Percentiles rank a stretch among this genome's conserved stretches.
Conservation (phyloP, 2,329 filamentous ascomycete genomes). For the Lithohypha guttulata region DNA sequence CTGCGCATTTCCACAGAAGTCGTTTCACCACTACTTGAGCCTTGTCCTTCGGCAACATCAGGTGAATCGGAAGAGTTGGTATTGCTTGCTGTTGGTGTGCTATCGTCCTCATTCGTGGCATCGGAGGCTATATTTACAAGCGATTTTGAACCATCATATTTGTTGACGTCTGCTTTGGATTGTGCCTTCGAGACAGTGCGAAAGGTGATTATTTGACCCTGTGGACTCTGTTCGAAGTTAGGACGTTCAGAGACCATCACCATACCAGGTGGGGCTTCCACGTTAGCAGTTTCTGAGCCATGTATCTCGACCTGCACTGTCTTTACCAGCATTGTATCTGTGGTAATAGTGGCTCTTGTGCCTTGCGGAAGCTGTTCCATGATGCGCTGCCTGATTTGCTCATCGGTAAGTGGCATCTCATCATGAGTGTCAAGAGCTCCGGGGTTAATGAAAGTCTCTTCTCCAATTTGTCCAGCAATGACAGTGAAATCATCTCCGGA, state of each 20-base stretch:
- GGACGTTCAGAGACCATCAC: slow-evolving; percentile 36
- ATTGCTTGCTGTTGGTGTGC: no score
- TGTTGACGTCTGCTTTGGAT: slow-evolving; percentile 16
- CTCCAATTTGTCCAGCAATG: slow-evolving; percentile 24
- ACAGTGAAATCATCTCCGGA: slow-evolving; percentile 42
- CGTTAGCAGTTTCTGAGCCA: slow-evolving; percentile 32
- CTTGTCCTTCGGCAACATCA: no score
- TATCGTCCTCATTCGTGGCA: no score
- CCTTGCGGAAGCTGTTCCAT: slow-evolving; percentile 34
- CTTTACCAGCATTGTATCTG: slow-evolving; percentile 33
- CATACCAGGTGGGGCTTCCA: slow-evolving; percentile 35
- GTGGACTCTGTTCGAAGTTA: slow-evolving; percentile 23
- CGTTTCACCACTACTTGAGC: no score
- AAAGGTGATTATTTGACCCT: slow-evolving; percentile 34
- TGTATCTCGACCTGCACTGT: slow-evolving; percentile 39
- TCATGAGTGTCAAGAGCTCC: slow-evolving; percentile 26
- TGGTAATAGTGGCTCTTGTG: slow-evolving; percentile 33
- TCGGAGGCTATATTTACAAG: no score
- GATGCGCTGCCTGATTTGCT: slow-evolving; percentile 39
- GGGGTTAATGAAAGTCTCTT: slow-evolving; percentile 24
- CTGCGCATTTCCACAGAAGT: no score
- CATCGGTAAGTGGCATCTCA: slow-evolving; percentile 32
- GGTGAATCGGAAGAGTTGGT: no score
- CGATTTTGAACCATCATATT: no score
- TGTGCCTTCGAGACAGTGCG: slow-evolving; percentile 31